A percentile compares a stretch with the other conserved stretches of the same genome.
Conservation (phyloP, 768 basidiomycete species). For the Clitopilus hobsonii region DNA sequence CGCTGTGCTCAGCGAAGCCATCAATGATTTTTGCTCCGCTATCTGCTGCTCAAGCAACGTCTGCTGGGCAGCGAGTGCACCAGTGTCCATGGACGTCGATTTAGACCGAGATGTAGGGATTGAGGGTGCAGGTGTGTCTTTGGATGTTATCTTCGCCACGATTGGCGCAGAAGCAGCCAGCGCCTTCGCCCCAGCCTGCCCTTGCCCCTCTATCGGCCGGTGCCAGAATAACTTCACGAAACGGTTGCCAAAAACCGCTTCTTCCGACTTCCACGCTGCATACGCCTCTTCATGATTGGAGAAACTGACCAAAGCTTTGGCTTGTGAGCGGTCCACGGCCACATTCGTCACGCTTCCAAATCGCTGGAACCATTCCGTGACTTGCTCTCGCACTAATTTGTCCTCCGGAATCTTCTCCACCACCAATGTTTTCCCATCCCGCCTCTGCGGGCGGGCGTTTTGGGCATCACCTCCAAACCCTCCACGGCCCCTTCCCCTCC, state of each 20-base stretch:
- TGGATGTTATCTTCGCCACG: conserved; percentile 56
- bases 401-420: conserved; percentile 93
- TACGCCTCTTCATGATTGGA: conserved; percentile 78
- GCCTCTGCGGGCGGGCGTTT: conserved; percentile 61
- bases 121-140: conserved; percentile 23
- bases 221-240: conserved; percentile 98
- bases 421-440: conserved; percentile 78
- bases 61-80: conserved; percentile 68
- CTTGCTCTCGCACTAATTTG: conserved; percentile 68
- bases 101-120: conserved; percentile 27
- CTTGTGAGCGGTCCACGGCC: conserved; percentile 68
- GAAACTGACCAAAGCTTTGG: conserved; percentile 88
- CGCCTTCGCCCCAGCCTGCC: conserved; percentile 69
- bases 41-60: conserved; percentile 78
- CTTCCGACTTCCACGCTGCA: conserved; percentile 87
- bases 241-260: conserved; percentile 91
- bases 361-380: conserved; percentile 87
- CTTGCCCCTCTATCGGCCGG: conserved; percentile 88
- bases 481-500: conserved; percentile 29
- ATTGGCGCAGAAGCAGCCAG: conserved; percentile 78
- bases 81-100: conserved; percentile 26
- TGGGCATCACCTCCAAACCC: conserved; percentile 67
- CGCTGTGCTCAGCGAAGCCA: conserved; percentile 63
- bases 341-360: conserved; percentile 93
- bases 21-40: conserved; percentile 82